These are phyloP conservation scores for Neopestalotiopsis sp. DNA, from an alignment of 2,329 filamentous ascomycete genomes.

Conservation along the genomic window DNA sequence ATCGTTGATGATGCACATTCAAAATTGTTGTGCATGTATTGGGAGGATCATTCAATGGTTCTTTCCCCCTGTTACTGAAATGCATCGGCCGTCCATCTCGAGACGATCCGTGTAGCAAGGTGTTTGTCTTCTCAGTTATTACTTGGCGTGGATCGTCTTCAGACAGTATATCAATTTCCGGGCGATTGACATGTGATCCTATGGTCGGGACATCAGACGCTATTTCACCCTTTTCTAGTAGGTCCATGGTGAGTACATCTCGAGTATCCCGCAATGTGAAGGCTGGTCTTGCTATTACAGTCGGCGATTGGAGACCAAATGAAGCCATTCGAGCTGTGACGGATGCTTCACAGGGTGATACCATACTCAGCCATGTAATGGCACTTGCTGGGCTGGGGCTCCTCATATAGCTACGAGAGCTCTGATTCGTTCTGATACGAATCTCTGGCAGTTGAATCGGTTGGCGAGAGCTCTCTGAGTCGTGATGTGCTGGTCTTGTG, in stretches of 20 bases:
- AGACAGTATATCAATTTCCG: too few relatives aligned
- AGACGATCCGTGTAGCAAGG: too few relatives aligned
- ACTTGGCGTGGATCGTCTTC: too few relatives aligned
- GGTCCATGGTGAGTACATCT: neutral
- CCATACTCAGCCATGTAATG: neutral
- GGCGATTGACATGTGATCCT: neutral
- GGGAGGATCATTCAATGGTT: too few relatives aligned
- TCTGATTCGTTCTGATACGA: neutral
- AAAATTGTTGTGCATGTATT: too few relatives aligned
- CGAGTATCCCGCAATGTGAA: neutral
- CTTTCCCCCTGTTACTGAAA: too few relatives aligned
- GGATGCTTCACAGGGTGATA: neutral
- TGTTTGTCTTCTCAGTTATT: too few relatives aligned
- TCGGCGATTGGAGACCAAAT: neutral
- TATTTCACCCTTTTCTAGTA: neutral
- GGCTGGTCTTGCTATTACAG: neutral
- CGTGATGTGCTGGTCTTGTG: neutral
- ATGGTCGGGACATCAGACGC: neutral
- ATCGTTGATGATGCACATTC: too few relatives aligned
- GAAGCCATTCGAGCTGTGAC: neutral
- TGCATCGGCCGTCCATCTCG: too few relatives aligned
- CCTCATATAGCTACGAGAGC: neutral
- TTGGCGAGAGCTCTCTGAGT: neutral
- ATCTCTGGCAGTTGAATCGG: neutral
- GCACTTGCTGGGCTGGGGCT: neutral